Conservation (phyloP, 306 rosid species). For the Quercus agrifolia region DNA sequence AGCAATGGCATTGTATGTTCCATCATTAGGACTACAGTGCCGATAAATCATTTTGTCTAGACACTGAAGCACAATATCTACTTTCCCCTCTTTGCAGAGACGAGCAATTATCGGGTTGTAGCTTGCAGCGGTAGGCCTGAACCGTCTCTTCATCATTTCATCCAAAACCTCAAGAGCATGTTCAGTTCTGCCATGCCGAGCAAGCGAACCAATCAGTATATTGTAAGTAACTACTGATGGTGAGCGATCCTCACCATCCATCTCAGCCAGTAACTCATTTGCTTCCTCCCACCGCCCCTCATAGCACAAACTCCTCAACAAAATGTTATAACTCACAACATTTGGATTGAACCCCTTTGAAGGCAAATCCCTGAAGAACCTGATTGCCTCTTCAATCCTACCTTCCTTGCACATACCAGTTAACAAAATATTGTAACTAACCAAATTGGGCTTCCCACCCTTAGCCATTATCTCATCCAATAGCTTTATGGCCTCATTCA, state of each 20-base stretch:
- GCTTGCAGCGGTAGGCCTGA: constrained; percentile 70
- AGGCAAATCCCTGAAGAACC: constrained; percentile 67
- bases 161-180: constrained; percentile 80
- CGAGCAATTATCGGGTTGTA: constrained; percentile 73
- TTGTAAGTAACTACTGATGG: constrained; percentile 79
- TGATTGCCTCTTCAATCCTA: constrained; percentile 77
- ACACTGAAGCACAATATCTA: constrained; percentile 60
- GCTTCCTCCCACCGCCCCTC: constrained; percentile 91
- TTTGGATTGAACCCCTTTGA: constrained; percentile 67
- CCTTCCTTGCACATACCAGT: constrained; percentile 92
- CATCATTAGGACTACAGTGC: constrained; percentile 63
- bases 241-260: constrained; percentile 53
- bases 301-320: constrained; percentile 61
- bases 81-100: constrained; percentile 71
- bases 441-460: constrained; percentile 82
- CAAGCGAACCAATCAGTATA: constrained; percentile 73
- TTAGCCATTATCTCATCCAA: constrained; percentile 71
- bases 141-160: constrained; percentile 60
- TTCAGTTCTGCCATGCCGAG: constrained; percentile 62
- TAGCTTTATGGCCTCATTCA: constrained; percentile 66
- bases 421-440: constrained; percentile 77
- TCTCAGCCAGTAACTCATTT: constrained; percentile 64
- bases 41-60: constrained; percentile 63
- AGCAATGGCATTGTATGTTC: constrained; percentile 76
- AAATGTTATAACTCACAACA: constrained; percentile 88